Base-by-base conservation (phyloP, 2,329 filamentous ascomycete species). In the Fusarium sp. region DNA sequence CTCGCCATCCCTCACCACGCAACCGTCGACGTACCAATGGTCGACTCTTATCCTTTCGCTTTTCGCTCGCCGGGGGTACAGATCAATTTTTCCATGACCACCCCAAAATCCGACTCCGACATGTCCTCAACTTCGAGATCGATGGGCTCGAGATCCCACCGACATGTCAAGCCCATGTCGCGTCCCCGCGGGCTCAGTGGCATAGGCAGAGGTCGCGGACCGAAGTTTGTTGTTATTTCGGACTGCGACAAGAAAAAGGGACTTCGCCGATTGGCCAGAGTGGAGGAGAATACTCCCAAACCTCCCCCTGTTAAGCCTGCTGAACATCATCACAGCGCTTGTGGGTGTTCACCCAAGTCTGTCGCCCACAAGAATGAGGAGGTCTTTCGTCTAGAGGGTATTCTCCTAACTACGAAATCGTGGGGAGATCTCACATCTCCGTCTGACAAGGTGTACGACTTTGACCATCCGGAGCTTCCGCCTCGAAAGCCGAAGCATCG, bases 401-500 rank as follows among this genome's bases (percentile, higher is more conserved):
- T 27, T 3, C 34, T 52, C 22, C 31, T 20, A 8, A 6, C 24
- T 16, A 4, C 16, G 9, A n/a, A 34, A 10, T 18, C 9, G 11
- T 34, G 27, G 27, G 47, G 24, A 22, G 50, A 45, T n/a, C 22
- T 65, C 22, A 18, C 29, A 42, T 65, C 62, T n/a, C 29, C 62
- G 0, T 20, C 38, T 7, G 20, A 45, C 20, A 37, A 37, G 20
- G 8, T 10, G 7, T 61, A 37, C 14, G 34, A 52, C 42, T 37
- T 38, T 18, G 50, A 18, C 22, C 13, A 6, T 11, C 42, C 63
- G 9, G 22, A 20, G n/a, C 9, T 52, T 10, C 3, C 40, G 16
- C 40, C 54, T 11, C 27, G 14, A 16, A 10, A 24, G 35, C 67
- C 67, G 6, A 42, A 62, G 4, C 69, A 71, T 20, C 18, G 22